phyloP scores from a whole-genome alignment of 352 stramenopile species.

The Phytopythium kandeliae region DNA sequence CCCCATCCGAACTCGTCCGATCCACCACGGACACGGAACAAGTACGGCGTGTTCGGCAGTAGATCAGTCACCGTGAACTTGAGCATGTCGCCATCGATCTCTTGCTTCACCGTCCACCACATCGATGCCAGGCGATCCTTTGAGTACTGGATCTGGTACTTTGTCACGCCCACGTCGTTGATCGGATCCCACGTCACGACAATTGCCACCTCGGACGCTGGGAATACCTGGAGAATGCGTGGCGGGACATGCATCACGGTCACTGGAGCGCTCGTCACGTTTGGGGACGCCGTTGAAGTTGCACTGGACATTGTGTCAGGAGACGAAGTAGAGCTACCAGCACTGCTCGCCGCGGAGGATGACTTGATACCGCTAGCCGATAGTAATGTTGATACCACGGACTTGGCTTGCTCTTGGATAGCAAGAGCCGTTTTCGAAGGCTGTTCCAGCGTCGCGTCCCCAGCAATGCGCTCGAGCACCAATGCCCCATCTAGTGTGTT shows the following conservation, averaged over 20 bases:
- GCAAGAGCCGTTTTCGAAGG: slow-evolving; percentile 16
- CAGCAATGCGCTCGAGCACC: slow-evolving; percentile 52
- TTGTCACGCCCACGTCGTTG: slow-evolving; percentile 44
- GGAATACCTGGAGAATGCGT: slow-evolving; percentile 49
- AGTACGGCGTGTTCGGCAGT: slow-evolving; percentile 49
- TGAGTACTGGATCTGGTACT: slow-evolving; percentile 79
- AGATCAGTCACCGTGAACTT: slow-evolving; percentile 55
- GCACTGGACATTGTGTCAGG: slow-evolving; percentile 11
- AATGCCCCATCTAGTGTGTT: slow-evolving; percentile 51
- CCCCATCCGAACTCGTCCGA: slow-evolving; percentile 55
- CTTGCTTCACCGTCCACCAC: slow-evolving; percentile 74
- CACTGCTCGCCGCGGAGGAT: slow-evolving; percentile 2
- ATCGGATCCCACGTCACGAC: slow-evolving; percentile 71
- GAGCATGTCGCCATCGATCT: slow-evolving; percentile 48
- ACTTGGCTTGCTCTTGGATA: slow-evolving; percentile 68
- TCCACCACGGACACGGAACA: slow-evolving; percentile 66
- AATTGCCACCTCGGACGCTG: slow-evolving; percentile 51
- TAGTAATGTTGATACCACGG: slow-evolving; percentile 58
- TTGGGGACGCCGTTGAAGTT: slow-evolving; percentile 1
- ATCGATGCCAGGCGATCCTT: slow-evolving; percentile 76
- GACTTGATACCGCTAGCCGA: slow-evolving; percentile 35
- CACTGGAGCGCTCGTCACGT: neutral
- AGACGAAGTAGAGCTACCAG: slow-evolving; percentile 11
- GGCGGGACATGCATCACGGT: slow-evolving; percentile 26
- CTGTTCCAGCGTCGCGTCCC: slow-evolving; percentile 25